Evolutionary conservation across 208 protist genomes (phyloP).

Genomic region (Trypanosoma melophagium): DNA sequence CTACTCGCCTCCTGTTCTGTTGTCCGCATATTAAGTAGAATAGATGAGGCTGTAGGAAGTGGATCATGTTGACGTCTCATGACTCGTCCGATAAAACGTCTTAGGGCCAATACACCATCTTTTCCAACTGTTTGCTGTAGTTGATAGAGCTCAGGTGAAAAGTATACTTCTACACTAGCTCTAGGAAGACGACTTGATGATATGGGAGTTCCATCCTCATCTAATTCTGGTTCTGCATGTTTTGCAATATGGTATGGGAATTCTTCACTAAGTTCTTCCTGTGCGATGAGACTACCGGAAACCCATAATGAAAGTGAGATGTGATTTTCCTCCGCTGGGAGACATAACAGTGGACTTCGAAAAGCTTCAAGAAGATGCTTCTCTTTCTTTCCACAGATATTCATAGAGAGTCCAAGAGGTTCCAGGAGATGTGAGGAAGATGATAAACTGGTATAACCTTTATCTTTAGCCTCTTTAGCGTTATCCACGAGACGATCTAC

Average conservation of each 20-base stretch:
- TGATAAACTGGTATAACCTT: slow-evolving; percentile 79
- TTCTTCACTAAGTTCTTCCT: slow-evolving; percentile 51
- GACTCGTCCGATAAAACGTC: slow-evolving; percentile 65
- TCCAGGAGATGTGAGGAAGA: slow-evolving; percentile 80
- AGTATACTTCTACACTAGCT: slow-evolving; percentile 82
- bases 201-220: slow-evolving; percentile 8
- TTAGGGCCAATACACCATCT: slow-evolving; percentile 57
- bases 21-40: slow-evolving; percentile 47
- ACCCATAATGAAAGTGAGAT: slow-evolving; percentile 86
- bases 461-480: slow-evolving; percentile 53
- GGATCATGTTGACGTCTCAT: slow-evolving; percentile 85
- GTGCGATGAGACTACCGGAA: slow-evolving; percentile 64
- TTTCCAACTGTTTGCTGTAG: slow-evolving; percentile 55
- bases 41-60: slow-evolving; percentile 53
- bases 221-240: slow-evolving; percentile 37
- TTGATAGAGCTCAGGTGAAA: slow-evolving; percentile 78
- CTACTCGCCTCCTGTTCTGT: slow-evolving; percentile 32
- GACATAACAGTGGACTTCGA: slow-evolving; percentile 41
- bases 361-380: slow-evolving; percentile 63
- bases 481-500: slow-evolving; percentile 65
- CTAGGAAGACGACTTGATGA: slow-evolving; percentile 39
- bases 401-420: slow-evolving; percentile 59
- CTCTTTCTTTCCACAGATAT: slow-evolving; percentile 58
- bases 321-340: slow-evolving; percentile 64
- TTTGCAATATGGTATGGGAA: slow-evolving; percentile 86